Conservation (phyloP, 2,329 filamentous ascomycete genomes). For the Stagonosporopsis cucurbitacearum region DNA sequence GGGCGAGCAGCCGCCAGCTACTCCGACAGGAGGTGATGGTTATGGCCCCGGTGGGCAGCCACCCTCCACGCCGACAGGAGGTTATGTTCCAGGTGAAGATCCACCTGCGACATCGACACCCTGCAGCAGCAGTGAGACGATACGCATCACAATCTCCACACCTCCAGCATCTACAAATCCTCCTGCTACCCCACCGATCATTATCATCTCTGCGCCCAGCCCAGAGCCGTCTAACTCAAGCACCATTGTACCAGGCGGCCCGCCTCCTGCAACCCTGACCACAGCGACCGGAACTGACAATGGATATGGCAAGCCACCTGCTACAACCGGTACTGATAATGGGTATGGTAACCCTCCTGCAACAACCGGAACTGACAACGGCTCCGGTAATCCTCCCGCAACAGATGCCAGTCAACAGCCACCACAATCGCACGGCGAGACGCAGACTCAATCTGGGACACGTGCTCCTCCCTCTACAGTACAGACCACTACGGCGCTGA, state of each 20-base stretch:
- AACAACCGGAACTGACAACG: not conserved
- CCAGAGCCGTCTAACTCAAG: not conserved
- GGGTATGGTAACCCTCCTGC: not conserved
- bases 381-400: not conserved
- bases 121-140: not conserved
- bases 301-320: not conserved
- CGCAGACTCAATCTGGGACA: not conserved
- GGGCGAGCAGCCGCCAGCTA: not conserved
- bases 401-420: not conserved
- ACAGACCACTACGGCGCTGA: not conserved
- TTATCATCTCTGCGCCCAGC: not conserved
- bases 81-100: not conserved
- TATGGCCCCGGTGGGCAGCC: not conserved
- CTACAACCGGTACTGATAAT: not conserved
- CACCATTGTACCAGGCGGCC: not conserved
- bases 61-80: not conserved
- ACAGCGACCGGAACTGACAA: not conserved
- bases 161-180: not conserved
- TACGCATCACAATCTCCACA: constrained; percentile 15
- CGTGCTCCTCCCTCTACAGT: not conserved
- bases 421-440: not conserved
- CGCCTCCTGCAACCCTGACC: not conserved
- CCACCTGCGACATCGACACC: not conserved
- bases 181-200: not conserved
- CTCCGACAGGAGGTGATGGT: not conserved